phyloP scores from a whole-genome alignment of 106 monocot species.

The Platanthera guangdongensis region DNA sequence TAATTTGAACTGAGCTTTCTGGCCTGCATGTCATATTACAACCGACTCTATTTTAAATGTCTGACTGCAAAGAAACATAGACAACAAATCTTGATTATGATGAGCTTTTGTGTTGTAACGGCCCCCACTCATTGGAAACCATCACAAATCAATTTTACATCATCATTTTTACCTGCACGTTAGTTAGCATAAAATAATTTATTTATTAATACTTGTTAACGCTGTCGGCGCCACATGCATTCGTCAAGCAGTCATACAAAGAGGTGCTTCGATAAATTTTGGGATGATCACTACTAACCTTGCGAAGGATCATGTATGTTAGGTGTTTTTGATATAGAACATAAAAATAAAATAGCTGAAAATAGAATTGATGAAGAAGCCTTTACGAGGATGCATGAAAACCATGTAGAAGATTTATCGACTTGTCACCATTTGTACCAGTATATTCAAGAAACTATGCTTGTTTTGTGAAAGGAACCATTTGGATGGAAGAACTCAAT shows the following conservation, averaged over 20 bases:
- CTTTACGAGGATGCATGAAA: no score
- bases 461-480: no score
- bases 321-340: neutral
- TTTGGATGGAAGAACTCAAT: no score
- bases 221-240: neutral
- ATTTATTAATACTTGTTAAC: no score
- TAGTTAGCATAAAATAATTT: no score
- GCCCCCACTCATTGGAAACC: no score
- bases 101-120: neutral
- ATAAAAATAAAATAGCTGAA: neutral
- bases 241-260: neutral
- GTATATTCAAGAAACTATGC: no score
- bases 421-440: no score
- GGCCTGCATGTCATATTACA: neutral
- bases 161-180: no score
- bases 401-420: no score
- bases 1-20: no score
- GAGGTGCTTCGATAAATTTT: neutral
- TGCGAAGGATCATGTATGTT: neutral
- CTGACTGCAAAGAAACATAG: neutral
- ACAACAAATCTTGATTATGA: neutral
- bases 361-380: neutral
- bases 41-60: neutral
- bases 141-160: no score
- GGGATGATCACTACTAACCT: neutral